Conservation (phyloP, 495 filamentous ascomycete species). For the Lentithecium fluviatile region DNA sequence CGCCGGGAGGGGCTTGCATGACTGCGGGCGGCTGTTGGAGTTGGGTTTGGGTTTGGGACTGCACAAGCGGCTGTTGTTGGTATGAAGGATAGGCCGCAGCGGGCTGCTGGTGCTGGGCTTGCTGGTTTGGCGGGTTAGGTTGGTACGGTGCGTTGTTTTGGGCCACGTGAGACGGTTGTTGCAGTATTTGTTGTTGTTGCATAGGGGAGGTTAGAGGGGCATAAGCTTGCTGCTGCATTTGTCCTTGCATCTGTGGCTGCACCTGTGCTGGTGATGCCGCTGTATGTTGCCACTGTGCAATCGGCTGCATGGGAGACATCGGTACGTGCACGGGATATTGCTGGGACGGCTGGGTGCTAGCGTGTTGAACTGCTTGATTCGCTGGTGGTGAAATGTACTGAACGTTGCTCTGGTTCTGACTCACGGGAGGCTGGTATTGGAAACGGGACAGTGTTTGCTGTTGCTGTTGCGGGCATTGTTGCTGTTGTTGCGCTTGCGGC, state of each 20-base stretch:
- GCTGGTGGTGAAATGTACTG: neutral
- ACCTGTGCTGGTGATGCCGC: neutral
- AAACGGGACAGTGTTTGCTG: too few species aligned
- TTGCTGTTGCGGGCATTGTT: too few species aligned
- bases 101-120: neutral
- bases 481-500: too few species aligned
- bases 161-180: too few species aligned
- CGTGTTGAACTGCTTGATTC: neutral
- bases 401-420: neutral
- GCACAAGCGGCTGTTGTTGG: neutral
- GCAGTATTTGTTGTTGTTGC: too few species aligned
- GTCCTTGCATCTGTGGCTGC: neutral
- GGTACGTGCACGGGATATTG: neutral
- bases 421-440: too few species aligned
- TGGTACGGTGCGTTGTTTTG: too few species aligned
- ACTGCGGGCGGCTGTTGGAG: too few species aligned
- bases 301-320: neutral
- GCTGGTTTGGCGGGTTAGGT: too few species aligned
- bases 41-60: too few species aligned
- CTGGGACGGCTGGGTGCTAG: neutral
- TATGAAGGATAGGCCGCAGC: neutral
- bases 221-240: neutral
- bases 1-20: too few species aligned
- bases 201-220: too few species aligned
- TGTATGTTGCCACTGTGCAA: neutral